Evolutionary conservation across 2,329 filamentous ascomycete species (phyloP).

Genomic region (Neofusicoccum umdonicola): DNA sequence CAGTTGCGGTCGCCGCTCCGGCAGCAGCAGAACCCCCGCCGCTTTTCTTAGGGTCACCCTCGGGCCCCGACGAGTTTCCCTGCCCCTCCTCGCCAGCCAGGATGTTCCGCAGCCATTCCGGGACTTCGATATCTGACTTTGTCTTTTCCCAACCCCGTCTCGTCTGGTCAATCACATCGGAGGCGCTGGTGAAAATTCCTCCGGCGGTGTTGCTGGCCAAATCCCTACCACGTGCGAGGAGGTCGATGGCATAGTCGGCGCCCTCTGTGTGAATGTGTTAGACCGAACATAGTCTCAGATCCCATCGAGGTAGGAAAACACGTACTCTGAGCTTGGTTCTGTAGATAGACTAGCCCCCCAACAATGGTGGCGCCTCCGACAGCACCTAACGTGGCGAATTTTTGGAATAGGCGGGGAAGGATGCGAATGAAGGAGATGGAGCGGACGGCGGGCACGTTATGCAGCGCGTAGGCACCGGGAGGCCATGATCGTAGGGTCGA

Average conservation of each 20-base stretch:
- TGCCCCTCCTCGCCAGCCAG: conserved; percentile 46
- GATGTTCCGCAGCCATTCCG: conserved; percentile 76
- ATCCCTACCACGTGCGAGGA: conserved; percentile 71
- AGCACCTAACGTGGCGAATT: conserved; percentile 82
- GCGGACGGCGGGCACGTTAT: conserved; percentile 68
- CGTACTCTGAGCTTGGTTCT: conserved; percentile 72
- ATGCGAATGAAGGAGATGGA: conserved; percentile 65
- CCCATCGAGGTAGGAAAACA: background rate
- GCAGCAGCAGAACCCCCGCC: conserved; percentile 56
- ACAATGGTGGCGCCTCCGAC: conserved; percentile 88
- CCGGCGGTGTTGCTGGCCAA: conserved; percentile 67
- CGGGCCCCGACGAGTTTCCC: conserved; percentile 40
- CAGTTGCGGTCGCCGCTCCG: conserved; percentile 70
- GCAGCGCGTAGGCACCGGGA: conserved; percentile 73
- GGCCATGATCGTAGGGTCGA: conserved; percentile 57
- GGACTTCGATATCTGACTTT: conserved; percentile 71
- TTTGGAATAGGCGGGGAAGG: conserved; percentile 84
- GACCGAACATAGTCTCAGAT: conserved; percentile 22
- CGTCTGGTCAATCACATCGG: conserved; percentile 75
- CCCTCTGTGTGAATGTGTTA: conserved; percentile 57
- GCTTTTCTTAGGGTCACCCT: conserved; percentile 52
- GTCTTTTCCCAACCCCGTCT: conserved; percentile 78
- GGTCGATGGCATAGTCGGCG: conserved; percentile 72
- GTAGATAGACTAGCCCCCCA: conserved; percentile 84
- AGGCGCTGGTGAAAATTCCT: conserved; percentile 68